Evolutionary conservation across 106 monocot genomes (phyloP), one percentile per base, ranked within the genome.

Genomic region (Dactylorhiza incarnata): DNA sequence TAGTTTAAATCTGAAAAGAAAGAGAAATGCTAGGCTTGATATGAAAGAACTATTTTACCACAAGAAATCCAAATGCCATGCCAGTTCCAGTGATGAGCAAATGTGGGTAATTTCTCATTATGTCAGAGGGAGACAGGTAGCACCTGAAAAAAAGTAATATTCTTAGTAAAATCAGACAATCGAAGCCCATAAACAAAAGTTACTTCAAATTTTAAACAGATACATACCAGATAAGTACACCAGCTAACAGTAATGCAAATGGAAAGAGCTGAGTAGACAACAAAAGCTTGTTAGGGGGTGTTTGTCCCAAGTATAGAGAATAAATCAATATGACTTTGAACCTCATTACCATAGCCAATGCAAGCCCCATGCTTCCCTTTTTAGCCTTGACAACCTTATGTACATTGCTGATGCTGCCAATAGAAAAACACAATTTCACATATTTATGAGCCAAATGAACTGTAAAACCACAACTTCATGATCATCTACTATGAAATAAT

Each of bases 61-160:
- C 97, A 76, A 99, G 89, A 74, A 74, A 99, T 15, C 97, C 97
- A 99, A 99, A 99, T 71, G 94, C 89, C 86, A 99, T 94, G 75
- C 97, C 97, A 75, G 97, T 99, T 77, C 97, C 97, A 74, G 91
- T 80, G 75, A 99, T 74, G 69, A 99, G 84, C 80, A 99, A 71
- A 83, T 91, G 97, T 25, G 97, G 97, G 47, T 99, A 77, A 66
- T 91, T 99, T 25, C 82, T 48, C 91, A 89, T 99, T 58, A 99
- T 81, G 82, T 94, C 91, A 62, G 90, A 81, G 24, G 97, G 97
- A 75, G 97, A 99, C 54, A 89, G 80, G 78, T 82, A 83, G 0
- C 84, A 84, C 97, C 97, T 99, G 76, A 52, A 82, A 6, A 62
- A 68, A 55, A 43, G 16, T 0, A 68, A 71, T 16, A 53, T 63